Percentiles rank a stretch among this genome's conserved stretches.
Conservation (phyloP, 805 yeast species). For the Brettanomyces anomalus region DNA sequence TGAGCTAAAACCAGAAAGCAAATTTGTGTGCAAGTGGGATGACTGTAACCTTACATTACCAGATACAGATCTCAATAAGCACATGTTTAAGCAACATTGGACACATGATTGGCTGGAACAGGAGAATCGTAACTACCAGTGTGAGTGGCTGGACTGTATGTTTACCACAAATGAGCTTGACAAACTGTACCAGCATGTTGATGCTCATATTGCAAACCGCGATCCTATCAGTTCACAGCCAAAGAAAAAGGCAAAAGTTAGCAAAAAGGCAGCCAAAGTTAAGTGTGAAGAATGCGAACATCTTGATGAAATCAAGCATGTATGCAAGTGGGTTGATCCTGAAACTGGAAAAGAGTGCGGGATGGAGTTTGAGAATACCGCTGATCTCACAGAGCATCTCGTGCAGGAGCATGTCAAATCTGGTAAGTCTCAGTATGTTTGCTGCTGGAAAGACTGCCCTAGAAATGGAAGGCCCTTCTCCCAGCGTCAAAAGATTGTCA, state of each 20-base stretch:
- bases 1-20: constrained; percentile 21
- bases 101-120: constrained; percentile 6
- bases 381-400: constrained; percentile 65
- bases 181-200: constrained; percentile 51
- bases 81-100: constrained; percentile 41
- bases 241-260: neutral
- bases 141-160: constrained; percentile 74
- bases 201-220: constrained; percentile 20
- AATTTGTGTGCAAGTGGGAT: constrained; percentile 55
- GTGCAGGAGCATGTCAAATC: constrained; percentile 60
- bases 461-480: constrained; percentile 53
- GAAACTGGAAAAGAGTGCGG: constrained; percentile 34
- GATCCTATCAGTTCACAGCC: too few relatives aligned
- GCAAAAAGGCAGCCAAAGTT: constrained; percentile 4
- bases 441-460: constrained; percentile 74
- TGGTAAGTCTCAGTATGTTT: constrained; percentile 60
- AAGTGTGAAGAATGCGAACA: too few relatives aligned
- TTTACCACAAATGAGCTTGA: constrained; percentile 45
- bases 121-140: constrained; percentile 26
- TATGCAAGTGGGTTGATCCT: constrained; percentile 32
- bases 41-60: constrained; percentile 38
- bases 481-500: constrained; percentile 76
- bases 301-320: constrained; percentile 4
- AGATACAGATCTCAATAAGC: constrained; percentile 37
- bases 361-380: constrained; percentile 38